A percentile compares a stretch with the other conserved stretches of the same genome.
phyloP scores from a whole-genome alignment of 2,329 filamentous ascomycete genomes.

The Ascosphaera acerosa region DNA sequence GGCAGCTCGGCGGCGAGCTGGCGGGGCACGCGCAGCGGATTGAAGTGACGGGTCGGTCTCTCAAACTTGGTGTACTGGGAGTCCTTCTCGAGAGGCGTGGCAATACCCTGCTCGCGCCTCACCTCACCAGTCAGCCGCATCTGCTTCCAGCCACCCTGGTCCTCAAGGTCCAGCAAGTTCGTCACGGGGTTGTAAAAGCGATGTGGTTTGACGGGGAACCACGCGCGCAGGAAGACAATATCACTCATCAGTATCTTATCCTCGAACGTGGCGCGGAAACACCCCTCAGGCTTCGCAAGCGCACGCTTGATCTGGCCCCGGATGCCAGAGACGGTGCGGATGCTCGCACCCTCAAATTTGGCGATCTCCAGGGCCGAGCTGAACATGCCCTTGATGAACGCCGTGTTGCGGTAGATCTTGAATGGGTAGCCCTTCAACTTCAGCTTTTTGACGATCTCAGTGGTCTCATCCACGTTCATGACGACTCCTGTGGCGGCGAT shows the following conservation, averaged over 20 bases:
- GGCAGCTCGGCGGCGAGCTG: slow-evolving; percentile 51
- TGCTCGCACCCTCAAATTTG: slow-evolving; percentile 89
- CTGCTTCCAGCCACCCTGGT: slow-evolving; percentile 39
- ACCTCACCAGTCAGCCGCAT: slow-evolving; percentile 93
- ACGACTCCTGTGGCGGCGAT: slow-evolving; percentile 89
- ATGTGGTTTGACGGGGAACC: slow-evolving; percentile 88
- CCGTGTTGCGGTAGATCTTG: slow-evolving; percentile 98
- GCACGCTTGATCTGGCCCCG: slow-evolving; percentile 94
- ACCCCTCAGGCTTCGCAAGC: slow-evolving; percentile 73
- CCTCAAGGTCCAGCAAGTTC: slow-evolving; percentile 46
- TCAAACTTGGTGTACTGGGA: slow-evolving; percentile 51
- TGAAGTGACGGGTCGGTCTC: slow-evolving; percentile 43
- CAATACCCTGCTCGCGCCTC: slow-evolving; percentile 45
- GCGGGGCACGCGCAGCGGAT: slow-evolving; percentile 28
- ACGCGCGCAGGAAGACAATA: slow-evolving; percentile 85
- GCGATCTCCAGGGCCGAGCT: slow-evolving; percentile 76
- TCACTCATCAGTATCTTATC: slow-evolving; percentile 95
- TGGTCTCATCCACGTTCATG: slow-evolving; percentile 77
- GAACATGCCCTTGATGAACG: slow-evolving; percentile 99
- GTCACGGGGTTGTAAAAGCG: slow-evolving; percentile 94
- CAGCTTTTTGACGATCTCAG: slow-evolving; percentile 97
- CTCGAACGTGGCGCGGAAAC: slow-evolving; percentile 93
- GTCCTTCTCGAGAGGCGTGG: slow-evolving; percentile 60
- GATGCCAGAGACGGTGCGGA: slow-evolving; percentile 88
- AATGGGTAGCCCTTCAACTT: slow-evolving; percentile 83